A percentile compares a stretch with the other conserved stretches of the same genome.
phyloP scores from a whole-genome alignment of 2,329 filamentous ascomycete species.

The Fusarium illudens region DNA sequence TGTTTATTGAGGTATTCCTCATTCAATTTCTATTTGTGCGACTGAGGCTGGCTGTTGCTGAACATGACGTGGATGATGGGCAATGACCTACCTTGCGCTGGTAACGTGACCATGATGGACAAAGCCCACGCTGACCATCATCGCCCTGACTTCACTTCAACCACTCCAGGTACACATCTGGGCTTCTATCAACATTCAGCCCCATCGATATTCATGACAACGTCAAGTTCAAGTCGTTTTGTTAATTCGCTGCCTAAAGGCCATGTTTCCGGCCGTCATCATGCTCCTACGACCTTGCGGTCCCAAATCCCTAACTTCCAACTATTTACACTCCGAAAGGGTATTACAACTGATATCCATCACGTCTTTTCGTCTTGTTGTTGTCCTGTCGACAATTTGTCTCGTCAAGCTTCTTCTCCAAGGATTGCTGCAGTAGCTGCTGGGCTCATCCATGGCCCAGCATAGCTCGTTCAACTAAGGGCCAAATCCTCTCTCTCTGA shows the following conservation, averaged over 20 bases:
- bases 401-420: neutral
- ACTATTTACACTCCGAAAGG: conserved; percentile 44
- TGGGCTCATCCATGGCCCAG: neutral
- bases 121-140: conserved; percentile 11
- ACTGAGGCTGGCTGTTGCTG: neutral
- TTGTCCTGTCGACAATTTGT: neutral
- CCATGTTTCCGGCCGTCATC: conserved; percentile 30
- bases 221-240: conserved; percentile 9
- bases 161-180: neutral
- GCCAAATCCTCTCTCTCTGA: neutral
- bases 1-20: neutral
- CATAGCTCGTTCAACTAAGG: neutral
- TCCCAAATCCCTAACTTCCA: conserved; percentile 29
- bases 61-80: neutral
- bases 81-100: neutral
- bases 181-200: neutral
- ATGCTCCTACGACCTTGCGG: conserved; percentile 30
- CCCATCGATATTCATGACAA: neutral
- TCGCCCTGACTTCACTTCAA: neutral
- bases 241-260: conserved; percentile 33
- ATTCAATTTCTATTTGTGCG: neutral
- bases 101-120: conserved; percentile 9
- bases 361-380: conserved; percentile 26
- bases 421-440: neutral
- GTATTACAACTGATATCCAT: conserved; percentile 44